These are phyloP conservation scores for Candida incommunis DNA, from an alignment of 805 yeast species.

Conservation along the genomic window DNA sequence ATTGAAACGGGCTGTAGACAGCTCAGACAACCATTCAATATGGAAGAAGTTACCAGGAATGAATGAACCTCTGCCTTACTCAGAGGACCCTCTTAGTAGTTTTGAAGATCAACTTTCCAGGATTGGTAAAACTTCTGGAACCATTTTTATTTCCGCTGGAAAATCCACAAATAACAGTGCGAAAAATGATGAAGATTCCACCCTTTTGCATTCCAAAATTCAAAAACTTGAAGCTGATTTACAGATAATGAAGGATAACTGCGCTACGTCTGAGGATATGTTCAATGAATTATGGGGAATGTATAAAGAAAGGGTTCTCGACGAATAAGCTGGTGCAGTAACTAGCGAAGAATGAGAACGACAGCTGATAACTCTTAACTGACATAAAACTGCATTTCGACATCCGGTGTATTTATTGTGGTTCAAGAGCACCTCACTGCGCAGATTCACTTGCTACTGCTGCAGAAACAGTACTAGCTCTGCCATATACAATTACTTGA, in stretches of 20 bases:
- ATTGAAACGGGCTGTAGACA: constrained; percentile 15
- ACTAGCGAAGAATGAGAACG: too few species aligned
- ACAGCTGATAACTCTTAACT: too few species aligned
- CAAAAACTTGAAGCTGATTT: constrained; percentile 9
- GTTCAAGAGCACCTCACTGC: background rate
- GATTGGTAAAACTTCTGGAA: too few species aligned
- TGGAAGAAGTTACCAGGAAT: constrained; percentile 8
- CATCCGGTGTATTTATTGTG: background rate
- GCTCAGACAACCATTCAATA: constrained; percentile 9
- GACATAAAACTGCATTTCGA: too few species aligned
- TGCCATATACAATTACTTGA: constrained; percentile 8
- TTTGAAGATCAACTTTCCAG: too few species aligned
- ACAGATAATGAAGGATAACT: constrained; percentile 7
- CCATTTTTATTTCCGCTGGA: too few species aligned
- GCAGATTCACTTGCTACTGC: constrained; percentile 11
- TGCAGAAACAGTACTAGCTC: constrained; percentile 6
- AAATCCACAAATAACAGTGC: too few species aligned
- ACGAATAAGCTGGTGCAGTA: background rate
- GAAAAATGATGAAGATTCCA: background rate
- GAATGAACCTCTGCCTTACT: constrained; percentile 3
- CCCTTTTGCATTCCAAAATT: background rate
- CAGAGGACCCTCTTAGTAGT: too few species aligned
- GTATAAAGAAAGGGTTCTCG: constrained; percentile 1
- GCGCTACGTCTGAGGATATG: constrained; percentile 7
- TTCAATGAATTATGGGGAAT: constrained; percentile 15